These are phyloP conservation scores for Pichia sp. DNA, from an alignment of 1,139 yeast genomes.

Conservation along the genomic window DNA sequence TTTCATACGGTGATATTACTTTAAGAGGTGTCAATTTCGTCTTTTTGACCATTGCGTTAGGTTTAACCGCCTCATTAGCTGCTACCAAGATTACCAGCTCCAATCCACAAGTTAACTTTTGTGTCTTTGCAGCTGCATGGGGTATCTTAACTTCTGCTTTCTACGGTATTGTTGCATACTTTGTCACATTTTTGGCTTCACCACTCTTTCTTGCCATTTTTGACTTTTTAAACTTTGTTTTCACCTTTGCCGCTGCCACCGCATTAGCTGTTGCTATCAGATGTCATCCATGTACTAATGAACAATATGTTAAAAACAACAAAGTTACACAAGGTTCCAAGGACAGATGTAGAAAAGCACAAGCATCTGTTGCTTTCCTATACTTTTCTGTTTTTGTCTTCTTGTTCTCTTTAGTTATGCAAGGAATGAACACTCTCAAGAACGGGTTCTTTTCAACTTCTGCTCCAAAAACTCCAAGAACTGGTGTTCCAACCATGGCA, in stretches of 20 bases:
- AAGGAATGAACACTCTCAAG: conserved; percentile 46
- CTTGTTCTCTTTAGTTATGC: conserved; percentile 58
- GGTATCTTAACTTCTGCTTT: conserved; percentile 73
- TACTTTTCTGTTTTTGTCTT: conserved; percentile 78
- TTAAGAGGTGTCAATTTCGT: conserved; percentile 69
- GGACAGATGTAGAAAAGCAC: conserved; percentile 92
- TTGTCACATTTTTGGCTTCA: conserved; percentile 76
- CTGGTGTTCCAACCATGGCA: conserved; percentile 84
- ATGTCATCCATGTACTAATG: conserved; percentile 76
- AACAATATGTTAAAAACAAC: conserved; percentile 54
- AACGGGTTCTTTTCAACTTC: conserved; percentile 70
- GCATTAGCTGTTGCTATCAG: conserved; percentile 88
- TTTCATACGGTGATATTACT: conserved; percentile 66
- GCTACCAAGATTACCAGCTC: conserved; percentile 47
- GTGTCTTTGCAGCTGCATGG: conserved; percentile 79
- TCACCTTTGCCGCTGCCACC: conserved; percentile 90
- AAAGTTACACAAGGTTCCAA: conserved; percentile 63
- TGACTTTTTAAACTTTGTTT: conserved; percentile 84
- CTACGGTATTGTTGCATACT: conserved; percentile 74
- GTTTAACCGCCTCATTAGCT: conserved; percentile 79
- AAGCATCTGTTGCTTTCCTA: conserved; percentile 84
- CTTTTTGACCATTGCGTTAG: conserved; percentile 70
- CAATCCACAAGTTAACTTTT: conserved; percentile 84
- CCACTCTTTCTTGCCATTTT: conserved; percentile 66
- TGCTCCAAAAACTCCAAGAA: conserved; percentile 43